These are phyloP conservation scores for Daldinia sp. DNA, from an alignment of 2,329 filamentous ascomycete genomes.

Conservation along the genomic window DNA sequence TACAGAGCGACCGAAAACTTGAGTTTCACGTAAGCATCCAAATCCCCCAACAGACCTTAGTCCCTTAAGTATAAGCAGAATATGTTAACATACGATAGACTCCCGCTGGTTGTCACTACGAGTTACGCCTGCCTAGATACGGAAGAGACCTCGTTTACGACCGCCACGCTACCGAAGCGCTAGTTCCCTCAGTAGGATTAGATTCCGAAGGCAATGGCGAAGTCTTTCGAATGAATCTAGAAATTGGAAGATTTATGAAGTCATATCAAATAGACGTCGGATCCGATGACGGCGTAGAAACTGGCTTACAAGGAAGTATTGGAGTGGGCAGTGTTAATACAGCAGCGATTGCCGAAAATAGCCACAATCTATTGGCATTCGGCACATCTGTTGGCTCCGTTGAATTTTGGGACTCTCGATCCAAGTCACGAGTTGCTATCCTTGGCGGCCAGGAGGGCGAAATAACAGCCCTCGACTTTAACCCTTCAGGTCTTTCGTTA, in stretches of 20 bases:
- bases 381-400: conserved; percentile 95
- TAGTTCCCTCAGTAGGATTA: conserved; percentile 88
- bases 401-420: conserved; percentile 95
- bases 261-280: conserved; percentile 93
- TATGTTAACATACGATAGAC: conserved; percentile 37
- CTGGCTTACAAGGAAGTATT: conserved; percentile 87
- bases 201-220: conserved; percentile 89
- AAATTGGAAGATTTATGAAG: conserved; percentile 93
- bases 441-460: conserved; percentile 77
- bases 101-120: conserved; percentile 79
- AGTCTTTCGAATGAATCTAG: conserved; percentile 91
- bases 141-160: conserved; percentile 92
- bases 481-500: conserved; percentile 83
- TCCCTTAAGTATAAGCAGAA: too few relatives aligned
- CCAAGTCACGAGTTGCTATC: conserved; percentile 82
- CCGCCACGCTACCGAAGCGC: conserved; percentile 81
- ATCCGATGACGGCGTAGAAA: conserved; percentile 78
- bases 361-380: conserved; percentile 91
- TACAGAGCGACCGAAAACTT: conserved; percentile 90
- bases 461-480: conserved; percentile 90
- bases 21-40: conserved; percentile 76
- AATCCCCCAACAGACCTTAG: not conserved
- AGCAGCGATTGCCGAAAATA: conserved; percentile 86
- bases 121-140: conserved; percentile 90
- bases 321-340: conserved; percentile 88